Evolutionary conservation across 1,284 basidiomycete species (phyloP), one percentile per base, ranked within the genome.

Genomic region (Rhodotorula glutinis): DNA sequence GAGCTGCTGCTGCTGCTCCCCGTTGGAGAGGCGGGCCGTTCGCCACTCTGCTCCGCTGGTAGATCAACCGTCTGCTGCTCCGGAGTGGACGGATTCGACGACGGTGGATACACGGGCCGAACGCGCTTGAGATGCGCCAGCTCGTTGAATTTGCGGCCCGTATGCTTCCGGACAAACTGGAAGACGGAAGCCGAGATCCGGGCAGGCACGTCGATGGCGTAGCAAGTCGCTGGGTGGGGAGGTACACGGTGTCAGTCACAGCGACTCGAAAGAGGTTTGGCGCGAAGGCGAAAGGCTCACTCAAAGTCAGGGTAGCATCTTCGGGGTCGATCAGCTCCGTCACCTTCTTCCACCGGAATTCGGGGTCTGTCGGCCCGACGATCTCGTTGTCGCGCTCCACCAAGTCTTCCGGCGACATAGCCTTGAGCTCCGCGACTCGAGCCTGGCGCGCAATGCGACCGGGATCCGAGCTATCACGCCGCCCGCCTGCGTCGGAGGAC

Each of bases 111-210:
- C 30, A 51, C 49, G 29, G 64, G 68, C 52, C 52, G 47, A 57
- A 92, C 85, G 57, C 90, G 87, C 78, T 91, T 93, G 59, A 92
- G 85, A 76, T 94, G 91, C 0, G 85, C 82, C 57, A 79, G 74
- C 21, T 90, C 82, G 61, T 63, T 66, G 60, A 64, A 62, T 49
- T 63, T 73, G 53, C 62, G 66, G 13, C 33, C 53, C 2, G 63
- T 61, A 52, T 66, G 67, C 56, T 65, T 67, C 41, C 65, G 67
- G 27, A 66, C 65, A 55, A 74, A 74, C 25, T 64, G 41, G 47
- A 75, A 70, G 30, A 68, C 64, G 55, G 53, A 43, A 5, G 60
- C 60, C 5, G 70, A 66, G 16, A 58, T 49, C 10, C 66, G 56
- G 0, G 74, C 72, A 0, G 64, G 66, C 30, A 73, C 21, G 27